Conservation (phyloP, 305 asterid genomes). For the Withania somnifera region DNA sequence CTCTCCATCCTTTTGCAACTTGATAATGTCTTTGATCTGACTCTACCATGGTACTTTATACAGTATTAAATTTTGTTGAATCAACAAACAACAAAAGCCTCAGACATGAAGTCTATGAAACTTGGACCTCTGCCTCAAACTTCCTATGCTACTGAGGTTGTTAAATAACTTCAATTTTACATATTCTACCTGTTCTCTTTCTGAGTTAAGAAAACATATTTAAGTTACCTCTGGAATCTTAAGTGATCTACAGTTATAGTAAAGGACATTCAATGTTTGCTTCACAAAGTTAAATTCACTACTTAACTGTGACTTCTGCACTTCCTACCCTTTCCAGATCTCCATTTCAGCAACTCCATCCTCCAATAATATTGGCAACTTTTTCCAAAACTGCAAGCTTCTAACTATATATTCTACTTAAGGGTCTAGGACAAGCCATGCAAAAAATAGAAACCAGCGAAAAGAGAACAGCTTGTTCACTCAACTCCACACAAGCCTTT, state of each 20-base stretch:
- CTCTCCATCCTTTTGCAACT: neutral
- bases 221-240: too few relatives aligned
- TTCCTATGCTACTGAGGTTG: too few relatives aligned
- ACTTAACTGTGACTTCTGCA: neutral
- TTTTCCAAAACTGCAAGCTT: neutral
- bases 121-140: too few relatives aligned
- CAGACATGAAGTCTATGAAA: too few relatives aligned
- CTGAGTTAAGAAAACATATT: too few relatives aligned
- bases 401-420: neutral
- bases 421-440: neutral
- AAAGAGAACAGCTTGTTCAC: neutral
- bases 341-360: neutral
- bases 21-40: neutral
- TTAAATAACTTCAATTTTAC: too few relatives aligned
- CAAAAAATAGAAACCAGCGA: too few relatives aligned
- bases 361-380: too few relatives aligned
- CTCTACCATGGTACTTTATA: slow-evolving; percentile 17
- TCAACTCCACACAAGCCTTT: neutral
- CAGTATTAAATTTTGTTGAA: too few relatives aligned
- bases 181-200: too few relatives aligned
- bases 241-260: too few relatives aligned
- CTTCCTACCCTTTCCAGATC: neutral
- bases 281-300: slow-evolving; percentile 21
- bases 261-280: slow-evolving; percentile 22
- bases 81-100: too few relatives aligned